Evolutionary conservation across 208 protist genomes (phyloP).

Genomic region (Trichomonas vaginalis): DNA sequence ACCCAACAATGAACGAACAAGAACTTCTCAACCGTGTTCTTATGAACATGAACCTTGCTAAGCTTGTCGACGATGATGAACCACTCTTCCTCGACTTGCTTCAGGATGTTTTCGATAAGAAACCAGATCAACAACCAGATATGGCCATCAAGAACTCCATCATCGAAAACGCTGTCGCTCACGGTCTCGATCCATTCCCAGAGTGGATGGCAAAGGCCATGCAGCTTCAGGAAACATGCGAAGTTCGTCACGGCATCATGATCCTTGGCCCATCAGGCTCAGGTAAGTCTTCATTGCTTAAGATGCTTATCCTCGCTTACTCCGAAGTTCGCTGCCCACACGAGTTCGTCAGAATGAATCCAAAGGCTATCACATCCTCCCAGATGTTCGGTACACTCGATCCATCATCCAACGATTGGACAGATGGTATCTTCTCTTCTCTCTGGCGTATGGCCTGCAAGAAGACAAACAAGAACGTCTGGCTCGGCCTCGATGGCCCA

Average conservation of each 20-base stretch:
- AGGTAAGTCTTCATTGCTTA: conserved; percentile 50
- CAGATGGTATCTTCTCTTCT: conserved; percentile 83
- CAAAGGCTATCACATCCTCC: conserved; percentile 55
- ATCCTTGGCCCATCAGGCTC: conserved; percentile 47
- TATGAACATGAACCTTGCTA: conserved; percentile 87
- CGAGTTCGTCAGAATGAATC: conserved; percentile 53
- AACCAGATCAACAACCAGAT: conserved; percentile 22
- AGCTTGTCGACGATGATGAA: conserved; percentile 85
- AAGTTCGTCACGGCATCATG: conserved; percentile 61
- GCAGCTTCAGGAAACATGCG: conserved; percentile 61
- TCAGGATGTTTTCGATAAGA: conserved; percentile 59
- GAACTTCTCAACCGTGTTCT: conserved; percentile 81
- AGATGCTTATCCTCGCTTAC: conserved; percentile 25
- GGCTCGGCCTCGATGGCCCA: conserved; percentile 86
- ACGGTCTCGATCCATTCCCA: conserved; percentile 35
- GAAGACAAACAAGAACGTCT: conserved; percentile 39
- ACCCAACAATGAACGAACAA: conserved; percentile 62
- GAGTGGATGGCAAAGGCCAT: conserved; percentile 51
- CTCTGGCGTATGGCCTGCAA: conserved; percentile 59
- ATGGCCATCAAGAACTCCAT: conserved; percentile 38
- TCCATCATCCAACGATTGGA: conserved; percentile 82
- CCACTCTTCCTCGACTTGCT: conserved; percentile 81
- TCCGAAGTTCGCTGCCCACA: conserved; percentile 24
- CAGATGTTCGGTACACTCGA: conserved; percentile 76
- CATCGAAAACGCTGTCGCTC: conserved; percentile 25